These are phyloP conservation scores for Gardenia jasminoides DNA, from an alignment of 257 asterid genomes.

Conservation along the genomic window DNA sequence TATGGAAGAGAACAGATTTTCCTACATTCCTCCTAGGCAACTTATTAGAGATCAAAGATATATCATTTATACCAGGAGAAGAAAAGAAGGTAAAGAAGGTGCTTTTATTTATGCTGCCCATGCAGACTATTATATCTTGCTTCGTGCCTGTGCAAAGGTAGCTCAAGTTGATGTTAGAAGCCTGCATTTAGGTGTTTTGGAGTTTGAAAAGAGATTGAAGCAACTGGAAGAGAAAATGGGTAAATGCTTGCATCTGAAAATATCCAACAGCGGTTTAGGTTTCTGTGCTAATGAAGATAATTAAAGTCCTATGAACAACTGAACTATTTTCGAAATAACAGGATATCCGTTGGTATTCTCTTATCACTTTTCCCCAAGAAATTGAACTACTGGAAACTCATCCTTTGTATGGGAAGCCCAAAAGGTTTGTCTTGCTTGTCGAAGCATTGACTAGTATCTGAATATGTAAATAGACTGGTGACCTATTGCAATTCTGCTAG, in stretches of 20 bases:
- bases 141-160: conserved; percentile 71
- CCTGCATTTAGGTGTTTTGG: conserved; percentile 68
- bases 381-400: background rate
- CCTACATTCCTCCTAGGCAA: conserved; percentile 59
- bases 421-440: background rate
- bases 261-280: conserved; percentile 27
- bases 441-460: background rate
- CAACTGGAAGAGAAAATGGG: conserved; percentile 54
- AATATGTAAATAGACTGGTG: background rate
- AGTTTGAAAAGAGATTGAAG: conserved; percentile 61
- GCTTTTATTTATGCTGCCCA: conserved; percentile 57
- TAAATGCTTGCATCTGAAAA: conserved; percentile 28
- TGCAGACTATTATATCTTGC: conserved; percentile 78
- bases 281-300: conserved; percentile 26
- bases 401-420: background rate
- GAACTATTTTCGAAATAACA: background rate
- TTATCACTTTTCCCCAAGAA: background rate
- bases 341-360: background rate
- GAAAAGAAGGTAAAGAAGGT: conserved; percentile 44
- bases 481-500: background rate
- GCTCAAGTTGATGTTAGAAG: conserved; percentile 64
- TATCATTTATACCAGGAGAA: conserved; percentile 51
- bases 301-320: background rate
- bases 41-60: conserved; percentile 36
- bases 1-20: conserved; percentile 64